phyloP scores from a whole-genome alignment of 2,329 filamentous ascomycete species.

The Cladosporium oxysporum region DNA sequence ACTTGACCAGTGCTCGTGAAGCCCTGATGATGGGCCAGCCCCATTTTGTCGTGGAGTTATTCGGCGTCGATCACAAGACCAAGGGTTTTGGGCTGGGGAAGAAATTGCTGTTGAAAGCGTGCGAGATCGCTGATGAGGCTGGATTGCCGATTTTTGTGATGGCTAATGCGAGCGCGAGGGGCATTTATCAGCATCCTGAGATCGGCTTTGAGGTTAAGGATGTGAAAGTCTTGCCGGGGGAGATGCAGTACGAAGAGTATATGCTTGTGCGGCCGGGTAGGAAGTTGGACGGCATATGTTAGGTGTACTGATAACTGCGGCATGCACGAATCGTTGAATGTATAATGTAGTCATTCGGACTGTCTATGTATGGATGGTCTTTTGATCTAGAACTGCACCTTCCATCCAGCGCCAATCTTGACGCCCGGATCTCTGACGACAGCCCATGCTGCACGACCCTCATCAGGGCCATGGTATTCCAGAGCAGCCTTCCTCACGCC shows the following conservation, averaged over 20 bases:
- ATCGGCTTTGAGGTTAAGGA: constrained; percentile 22
- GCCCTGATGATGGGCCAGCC: constrained; percentile 20
- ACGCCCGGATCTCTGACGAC: constrained; percentile 65
- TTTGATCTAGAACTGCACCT: constrained; percentile 52
- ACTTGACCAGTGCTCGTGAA: constrained; percentile 21
- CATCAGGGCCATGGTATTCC: constrained; percentile 58
- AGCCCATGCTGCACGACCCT: constrained; percentile 61
- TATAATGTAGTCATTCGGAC: not conserved
- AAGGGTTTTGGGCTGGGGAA: constrained; percentile 28
- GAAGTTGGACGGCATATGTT: not conserved
- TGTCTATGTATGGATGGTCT: not conserved
- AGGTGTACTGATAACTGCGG: not conserved
- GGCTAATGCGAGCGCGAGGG: constrained; percentile 26
- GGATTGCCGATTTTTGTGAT: constrained; percentile 29
- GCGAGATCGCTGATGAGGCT: constrained; percentile 27
- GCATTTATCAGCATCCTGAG: constrained; percentile 20
- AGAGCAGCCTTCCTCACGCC: constrained; percentile 53
- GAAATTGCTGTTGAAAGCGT: constrained; percentile 26
- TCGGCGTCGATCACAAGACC: constrained; percentile 30
- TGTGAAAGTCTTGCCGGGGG: constrained; percentile 23
- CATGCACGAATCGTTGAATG: not conserved
- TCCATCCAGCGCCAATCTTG: constrained; percentile 65
- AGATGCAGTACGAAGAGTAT: constrained; percentile 24
- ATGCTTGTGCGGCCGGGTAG: constrained; percentile 23
- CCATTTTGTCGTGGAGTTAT: constrained; percentile 28